Percentiles rank a stretch among this genome's conserved stretches.
Conservation (phyloP, 2,329 filamentous ascomycete species). For the Amphichorda felina region DNA sequence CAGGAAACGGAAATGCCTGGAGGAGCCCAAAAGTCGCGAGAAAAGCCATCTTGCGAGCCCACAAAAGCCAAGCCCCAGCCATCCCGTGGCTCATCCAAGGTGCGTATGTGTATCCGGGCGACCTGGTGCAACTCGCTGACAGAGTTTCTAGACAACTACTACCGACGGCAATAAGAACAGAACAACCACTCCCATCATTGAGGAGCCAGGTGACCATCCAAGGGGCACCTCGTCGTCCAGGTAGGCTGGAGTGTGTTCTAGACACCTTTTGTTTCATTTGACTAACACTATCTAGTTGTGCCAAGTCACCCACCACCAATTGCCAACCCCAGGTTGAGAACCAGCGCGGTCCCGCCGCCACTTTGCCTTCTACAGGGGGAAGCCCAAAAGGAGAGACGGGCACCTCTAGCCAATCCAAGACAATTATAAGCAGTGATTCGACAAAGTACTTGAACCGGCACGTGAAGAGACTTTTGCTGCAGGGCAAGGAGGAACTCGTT, state of each 20-base stretch:
- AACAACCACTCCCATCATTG: neutral
- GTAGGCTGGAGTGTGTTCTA: too few species aligned
- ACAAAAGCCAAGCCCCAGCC: neutral
- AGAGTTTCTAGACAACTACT: neutral
- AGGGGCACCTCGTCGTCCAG: neutral
- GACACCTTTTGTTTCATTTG: too few species aligned
- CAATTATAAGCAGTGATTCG: neutral
- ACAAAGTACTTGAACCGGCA: neutral
- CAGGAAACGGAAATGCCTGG: conserved; percentile 1
- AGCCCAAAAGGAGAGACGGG: too few species aligned
- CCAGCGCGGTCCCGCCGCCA: too few species aligned
- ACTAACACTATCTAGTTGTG: too few species aligned
- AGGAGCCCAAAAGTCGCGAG: neutral
- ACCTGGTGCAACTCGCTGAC: neutral
- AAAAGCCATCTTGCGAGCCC: neutral
- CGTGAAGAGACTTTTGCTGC: neutral
- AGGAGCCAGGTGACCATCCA: neutral
- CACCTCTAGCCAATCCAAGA: too few species aligned
- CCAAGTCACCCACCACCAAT: too few species aligned
- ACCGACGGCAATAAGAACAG: neutral
- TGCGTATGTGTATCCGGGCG: too few species aligned
- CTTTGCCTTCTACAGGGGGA: too few species aligned
- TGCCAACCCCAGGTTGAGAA: too few species aligned
- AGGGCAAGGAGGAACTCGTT: conserved; percentile 3
- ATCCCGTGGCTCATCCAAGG: conserved; percentile 1